Percentiles rank a stretch among this genome's conserved stretches.
Conservation (phyloP, 2,329 filamentous ascomycete genomes). For the Neofusicoccum sp. region DNA sequence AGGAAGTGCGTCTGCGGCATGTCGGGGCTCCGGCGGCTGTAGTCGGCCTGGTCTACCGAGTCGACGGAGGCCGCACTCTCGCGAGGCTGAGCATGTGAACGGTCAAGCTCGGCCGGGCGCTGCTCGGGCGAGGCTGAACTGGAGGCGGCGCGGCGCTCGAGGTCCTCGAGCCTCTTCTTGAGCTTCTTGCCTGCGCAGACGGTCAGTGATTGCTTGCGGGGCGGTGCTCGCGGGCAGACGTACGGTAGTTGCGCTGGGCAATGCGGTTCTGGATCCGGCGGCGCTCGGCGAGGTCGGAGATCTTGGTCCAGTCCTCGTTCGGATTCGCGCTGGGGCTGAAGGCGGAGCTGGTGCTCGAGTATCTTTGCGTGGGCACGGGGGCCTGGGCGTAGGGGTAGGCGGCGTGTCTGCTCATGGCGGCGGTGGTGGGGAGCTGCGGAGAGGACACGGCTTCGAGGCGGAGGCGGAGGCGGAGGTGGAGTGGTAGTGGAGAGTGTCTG, state of each 20-base stretch:
- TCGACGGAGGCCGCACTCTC: slow-evolving; percentile 37
- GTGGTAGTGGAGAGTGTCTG: too few species aligned
- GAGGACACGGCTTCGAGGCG: slow-evolving; percentile 15
- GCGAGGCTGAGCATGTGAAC: slow-evolving; percentile 35
- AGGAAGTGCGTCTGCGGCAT: slow-evolving; percentile 63
- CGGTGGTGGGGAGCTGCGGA: slow-evolving; percentile 18
- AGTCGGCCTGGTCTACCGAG: slow-evolving; percentile 24
- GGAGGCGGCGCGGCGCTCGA: slow-evolving; percentile 73
- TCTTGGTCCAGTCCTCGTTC: slow-evolving; percentile 99
- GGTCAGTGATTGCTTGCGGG: neutral
- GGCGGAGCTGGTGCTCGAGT: slow-evolving; percentile 84
- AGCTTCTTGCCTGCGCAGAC: slow-evolving; percentile 74
- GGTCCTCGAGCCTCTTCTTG: slow-evolving; percentile 82
- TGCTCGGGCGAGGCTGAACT: slow-evolving; percentile 60
- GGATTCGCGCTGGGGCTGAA: slow-evolving; percentile 93
- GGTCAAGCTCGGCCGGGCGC: slow-evolving; percentile 53
- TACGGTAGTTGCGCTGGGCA: slow-evolving; percentile 96
- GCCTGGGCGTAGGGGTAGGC: slow-evolving; percentile 44
- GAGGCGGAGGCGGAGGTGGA: neutral
- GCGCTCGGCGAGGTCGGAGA: slow-evolving; percentile 92
- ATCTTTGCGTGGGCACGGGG: slow-evolving; percentile 54
- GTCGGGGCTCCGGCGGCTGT: slow-evolving; percentile 35
- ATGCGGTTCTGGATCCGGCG: slow-evolving; percentile 95
- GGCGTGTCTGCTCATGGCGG: slow-evolving; percentile 46
- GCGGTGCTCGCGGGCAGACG: slow-evolving; percentile 37